Evolutionary conservation across 2,329 filamentous ascomycete species (phyloP).

Genomic region (Fusarium sp.): DNA sequence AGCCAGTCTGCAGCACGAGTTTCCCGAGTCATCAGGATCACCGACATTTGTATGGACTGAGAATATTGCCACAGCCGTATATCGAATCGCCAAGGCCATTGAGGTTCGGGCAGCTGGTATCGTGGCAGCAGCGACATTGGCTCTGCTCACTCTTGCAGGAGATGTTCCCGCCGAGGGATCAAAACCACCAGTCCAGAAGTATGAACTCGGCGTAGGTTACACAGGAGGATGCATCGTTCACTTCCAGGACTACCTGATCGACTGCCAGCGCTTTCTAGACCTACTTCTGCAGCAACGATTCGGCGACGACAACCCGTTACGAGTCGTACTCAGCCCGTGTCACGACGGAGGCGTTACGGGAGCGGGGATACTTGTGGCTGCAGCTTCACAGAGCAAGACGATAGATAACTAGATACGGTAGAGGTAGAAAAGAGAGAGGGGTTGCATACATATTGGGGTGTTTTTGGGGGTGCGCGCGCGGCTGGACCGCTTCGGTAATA

Average conservation of each 20-base stretch:
- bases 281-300: conserved; percentile 57
- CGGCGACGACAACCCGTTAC: conserved; percentile 53
- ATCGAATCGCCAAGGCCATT: conserved; percentile 77
- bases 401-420: conserved; percentile 49
- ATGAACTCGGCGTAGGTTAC: conserved; percentile 80
- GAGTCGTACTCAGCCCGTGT: conserved; percentile 66
- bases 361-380: conserved; percentile 70
- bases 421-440: conserved; percentile 5
- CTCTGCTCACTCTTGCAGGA: conserved; percentile 75
- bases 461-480: conserved; percentile 18
- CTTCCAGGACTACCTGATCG: conserved; percentile 78
- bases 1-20: conserved; percentile 64
- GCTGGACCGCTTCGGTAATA: conserved; percentile 44
- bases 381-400: conserved; percentile 54
- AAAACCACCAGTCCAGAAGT: conserved; percentile 36
- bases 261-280: conserved; percentile 78
- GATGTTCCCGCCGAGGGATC: conserved; percentile 66
- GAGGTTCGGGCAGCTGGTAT: conserved; percentile 80
- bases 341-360: conserved; percentile 73
- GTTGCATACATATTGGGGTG: conserved; percentile 33
- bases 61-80: conserved; percentile 70
- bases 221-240: conserved; percentile 85
- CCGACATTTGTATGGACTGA: conserved; percentile 73
- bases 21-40: conserved; percentile 62
- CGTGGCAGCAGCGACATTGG: conserved; percentile 79